phyloP scores from a whole-genome alignment of 2,329 filamentous ascomycete genomes.

The Penicillium sp. region DNA sequence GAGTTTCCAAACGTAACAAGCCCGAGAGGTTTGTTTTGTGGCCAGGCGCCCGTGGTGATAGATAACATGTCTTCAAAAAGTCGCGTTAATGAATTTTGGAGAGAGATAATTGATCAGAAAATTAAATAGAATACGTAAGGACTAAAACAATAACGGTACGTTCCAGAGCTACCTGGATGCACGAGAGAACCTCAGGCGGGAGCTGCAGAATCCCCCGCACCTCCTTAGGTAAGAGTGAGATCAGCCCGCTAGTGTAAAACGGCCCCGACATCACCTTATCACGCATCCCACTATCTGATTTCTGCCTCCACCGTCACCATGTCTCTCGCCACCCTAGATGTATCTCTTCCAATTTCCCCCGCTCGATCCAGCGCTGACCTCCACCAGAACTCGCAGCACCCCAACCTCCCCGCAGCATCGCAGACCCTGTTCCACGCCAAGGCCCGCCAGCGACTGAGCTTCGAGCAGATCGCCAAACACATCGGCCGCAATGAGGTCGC shows the following conservation, averaged over 20 bases:
- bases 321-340: constrained; percentile 47
- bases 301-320: constrained; percentile 27
- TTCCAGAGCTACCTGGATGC: neutral
- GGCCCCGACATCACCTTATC: neutral
- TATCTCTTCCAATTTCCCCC: constrained; percentile 15
- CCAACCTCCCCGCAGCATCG: constrained; percentile 68
- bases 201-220: neutral
- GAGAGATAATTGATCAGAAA: neutral
- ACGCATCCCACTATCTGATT: neutral
- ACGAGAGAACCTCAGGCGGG: neutral
- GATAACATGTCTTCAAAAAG: no score
- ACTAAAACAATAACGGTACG: neutral
- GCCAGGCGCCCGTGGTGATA: neutral
- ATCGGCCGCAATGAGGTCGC: constrained; percentile 80
- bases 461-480: constrained; percentile 71
- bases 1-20: neutral
- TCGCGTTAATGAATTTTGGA: neutral
- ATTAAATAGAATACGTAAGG: neutral
- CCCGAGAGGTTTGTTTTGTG: neutral
- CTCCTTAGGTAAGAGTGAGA: neutral
- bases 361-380: constrained; percentile 6
- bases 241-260: neutral
- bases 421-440: constrained; percentile 78
- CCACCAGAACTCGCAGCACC: constrained; percentile 34
- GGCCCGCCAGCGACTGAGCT: constrained; percentile 69